phyloP scores from a whole-genome alignment of 352 stramenopile species.

The Phytophthora constricta region DNA sequence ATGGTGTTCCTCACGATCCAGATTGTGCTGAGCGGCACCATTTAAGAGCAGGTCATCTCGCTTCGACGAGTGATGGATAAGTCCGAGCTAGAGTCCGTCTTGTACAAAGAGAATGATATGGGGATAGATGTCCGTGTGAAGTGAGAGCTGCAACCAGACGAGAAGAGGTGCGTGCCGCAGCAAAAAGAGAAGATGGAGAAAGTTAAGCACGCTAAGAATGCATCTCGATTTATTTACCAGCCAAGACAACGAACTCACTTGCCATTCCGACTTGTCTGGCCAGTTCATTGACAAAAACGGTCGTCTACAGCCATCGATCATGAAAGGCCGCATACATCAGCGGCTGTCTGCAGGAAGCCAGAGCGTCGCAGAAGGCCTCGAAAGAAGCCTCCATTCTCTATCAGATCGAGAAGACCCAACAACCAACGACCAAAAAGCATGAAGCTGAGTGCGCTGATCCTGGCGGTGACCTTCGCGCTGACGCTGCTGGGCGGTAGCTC shows the following conservation, averaged over 20 bases:
- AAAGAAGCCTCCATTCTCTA: too few species aligned
- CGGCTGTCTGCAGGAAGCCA: conserved; percentile 24
- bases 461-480: conserved; percentile 17
- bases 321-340: conserved; percentile 22
- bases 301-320: conserved; percentile 9
- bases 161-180: too few species aligned
- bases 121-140: conserved; percentile 23
- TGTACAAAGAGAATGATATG: conserved; percentile 8
- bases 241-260: background rate
- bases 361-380: background rate
- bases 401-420: background rate
- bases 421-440: conserved; percentile 10
- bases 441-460: conserved; percentile 26
- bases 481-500: conserved; percentile 21
- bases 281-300: conserved; percentile 10
- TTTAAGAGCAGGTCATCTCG: conserved; percentile 19
- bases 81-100: background rate
- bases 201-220: too few species aligned
- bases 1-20: conserved; percentile 88
- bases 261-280: too few species aligned
- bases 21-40: conserved; percentile 72
- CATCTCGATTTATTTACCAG: conserved; percentile 29
- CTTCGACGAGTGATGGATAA: background rate
- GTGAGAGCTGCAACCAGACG: too few species aligned
- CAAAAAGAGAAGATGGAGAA: too few species aligned